phyloP scores from a whole-genome alignment of 1,139 yeast genomes.

The Suhomyces maxii region DNA sequence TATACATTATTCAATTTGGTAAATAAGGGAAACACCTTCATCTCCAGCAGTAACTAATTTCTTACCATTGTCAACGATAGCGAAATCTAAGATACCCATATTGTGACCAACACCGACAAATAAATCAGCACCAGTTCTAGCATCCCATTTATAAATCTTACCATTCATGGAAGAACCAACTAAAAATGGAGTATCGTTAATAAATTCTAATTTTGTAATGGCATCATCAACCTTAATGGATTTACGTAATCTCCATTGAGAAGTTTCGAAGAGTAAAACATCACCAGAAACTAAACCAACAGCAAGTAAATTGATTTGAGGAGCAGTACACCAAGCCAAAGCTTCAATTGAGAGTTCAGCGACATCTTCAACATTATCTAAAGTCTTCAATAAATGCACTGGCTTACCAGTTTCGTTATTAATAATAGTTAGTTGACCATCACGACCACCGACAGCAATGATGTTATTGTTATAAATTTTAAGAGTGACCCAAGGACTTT shows the following conservation, averaged over 20 bases:
- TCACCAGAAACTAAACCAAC: conserved; percentile 90
- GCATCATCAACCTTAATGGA: conserved; percentile 73
- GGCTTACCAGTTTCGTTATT: conserved; percentile 73
- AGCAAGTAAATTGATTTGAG: conserved; percentile 63
- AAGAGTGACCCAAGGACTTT: conserved; percentile 86
- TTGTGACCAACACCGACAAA: conserved; percentile 89
- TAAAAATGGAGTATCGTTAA: conserved; percentile 55
- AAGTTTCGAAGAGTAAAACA: conserved; percentile 74
- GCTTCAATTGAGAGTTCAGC: conserved; percentile 86
- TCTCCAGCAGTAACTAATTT: conserved; percentile 94
- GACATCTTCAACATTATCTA: conserved; percentile 61
- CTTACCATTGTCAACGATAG: conserved; percentile 57
- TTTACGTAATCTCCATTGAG: conserved; percentile 83
- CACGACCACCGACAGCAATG: conserved; percentile 78
- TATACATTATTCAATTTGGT: conserved; percentile 25
- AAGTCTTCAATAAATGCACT: conserved; percentile 62
- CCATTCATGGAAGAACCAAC: conserved; percentile 85
- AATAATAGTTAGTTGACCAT: conserved; percentile 77
- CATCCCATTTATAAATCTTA: conserved; percentile 82
- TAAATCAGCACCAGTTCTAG: conserved; percentile 74
- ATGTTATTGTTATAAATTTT: conserved; percentile 44
- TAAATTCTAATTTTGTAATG: conserved; percentile 74
- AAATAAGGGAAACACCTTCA: conserved; percentile 88
- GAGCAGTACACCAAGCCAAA: conserved; percentile 71
- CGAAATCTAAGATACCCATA: conserved; percentile 89